phyloP scores from a whole-genome alignment of 2,329 filamentous ascomycete genomes.

The Aspergillus spinulosporus region DNA sequence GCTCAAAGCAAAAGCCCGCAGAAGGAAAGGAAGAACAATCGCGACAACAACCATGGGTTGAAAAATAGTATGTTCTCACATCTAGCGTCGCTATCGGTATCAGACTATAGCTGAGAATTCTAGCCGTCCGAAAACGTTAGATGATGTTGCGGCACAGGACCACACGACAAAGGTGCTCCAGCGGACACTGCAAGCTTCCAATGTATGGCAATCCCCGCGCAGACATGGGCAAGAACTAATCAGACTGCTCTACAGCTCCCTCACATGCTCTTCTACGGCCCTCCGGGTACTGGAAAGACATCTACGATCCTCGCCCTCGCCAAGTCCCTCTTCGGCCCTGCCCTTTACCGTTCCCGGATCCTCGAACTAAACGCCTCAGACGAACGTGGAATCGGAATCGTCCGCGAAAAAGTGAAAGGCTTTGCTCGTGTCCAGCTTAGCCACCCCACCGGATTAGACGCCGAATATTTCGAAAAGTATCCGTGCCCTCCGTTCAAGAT shows the following conservation, averaged over 20 bases:
- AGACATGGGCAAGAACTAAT: background rate
- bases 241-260: slow-evolving; percentile 62
- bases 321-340: slow-evolving; percentile 95
- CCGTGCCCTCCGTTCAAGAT: slow-evolving; percentile 99
- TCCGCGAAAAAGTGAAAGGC: slow-evolving; percentile 96
- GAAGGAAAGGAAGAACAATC: slow-evolving; percentile 62
- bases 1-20: slow-evolving; percentile 65
- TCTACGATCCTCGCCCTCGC: slow-evolving; percentile 95
- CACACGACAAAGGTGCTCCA: slow-evolving; percentile 93
- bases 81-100: background rate
- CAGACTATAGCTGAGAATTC: slow-evolving; percentile 3
- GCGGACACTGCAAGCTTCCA: slow-evolving; percentile 89
- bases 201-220: slow-evolving; percentile 54
- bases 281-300: slow-evolving; percentile 96
- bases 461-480: slow-evolving; percentile 67
- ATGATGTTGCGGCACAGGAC: slow-evolving; percentile 95
- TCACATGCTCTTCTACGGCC: slow-evolving; percentile 99
- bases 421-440: slow-evolving; percentile 95
- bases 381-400: slow-evolving; percentile 95
- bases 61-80: slow-evolving; percentile 76
- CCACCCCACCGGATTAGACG: slow-evolving; percentile 68
- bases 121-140: slow-evolving; percentile 89
- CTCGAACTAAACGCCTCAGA: slow-evolving; percentile 99
- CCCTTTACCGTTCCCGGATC: slow-evolving; percentile 89
- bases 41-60: slow-evolving; percentile 88